Base-by-base conservation (phyloP, 2,329 filamentous ascomycete species). In the Colletotrichum cereale region DNA sequence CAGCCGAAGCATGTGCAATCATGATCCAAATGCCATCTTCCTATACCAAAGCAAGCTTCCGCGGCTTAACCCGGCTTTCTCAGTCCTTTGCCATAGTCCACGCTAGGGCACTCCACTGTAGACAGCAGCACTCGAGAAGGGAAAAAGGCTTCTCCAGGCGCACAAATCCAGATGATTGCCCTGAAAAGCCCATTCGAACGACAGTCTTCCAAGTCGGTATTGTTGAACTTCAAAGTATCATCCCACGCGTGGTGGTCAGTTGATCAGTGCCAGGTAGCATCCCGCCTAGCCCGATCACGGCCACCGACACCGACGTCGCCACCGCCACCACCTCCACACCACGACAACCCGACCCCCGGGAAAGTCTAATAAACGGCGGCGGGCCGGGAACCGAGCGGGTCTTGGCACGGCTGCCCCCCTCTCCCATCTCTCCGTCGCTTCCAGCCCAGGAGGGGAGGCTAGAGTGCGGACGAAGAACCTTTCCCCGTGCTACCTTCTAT, bases 341-440 rank as follows among this genome's bases (percentile, higher is more conserved):
- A 48, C 29, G 1, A 34, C 29, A 16, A 36, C 60, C 60, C 60
- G 31, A 50, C 58, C 53, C 58, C 60, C 47, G 34, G 60, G 47
- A 62, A 62, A 62, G 44, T 44, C 60, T 62, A 62, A 40, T 26
- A n/a, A 62, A 52, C 47, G 60, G 47, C 47, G 60, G 47, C 60
- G 47, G 60, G 60, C 60, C 47, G 44, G 34, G 60, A 52, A 11
- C 44, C 60, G 60, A 40, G 55, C 14, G 36, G 34, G 14, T 18
- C 55, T 57, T 40, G 53, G 34, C 53, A 16, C 14, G 14, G 10
- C n/a, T 36, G 14, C 21, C 34, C 50, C 8, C 47, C 29, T 11
- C 26, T 11, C 52, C 52, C 53, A 52, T 31, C 21, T 36, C 29
- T 26, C 7, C 24, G 24, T 42, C 11, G 29, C 31, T 36, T n/a